Base-by-base conservation (phyloP, 306 rosid genomes). In the Rubus parviflorus region DNA sequence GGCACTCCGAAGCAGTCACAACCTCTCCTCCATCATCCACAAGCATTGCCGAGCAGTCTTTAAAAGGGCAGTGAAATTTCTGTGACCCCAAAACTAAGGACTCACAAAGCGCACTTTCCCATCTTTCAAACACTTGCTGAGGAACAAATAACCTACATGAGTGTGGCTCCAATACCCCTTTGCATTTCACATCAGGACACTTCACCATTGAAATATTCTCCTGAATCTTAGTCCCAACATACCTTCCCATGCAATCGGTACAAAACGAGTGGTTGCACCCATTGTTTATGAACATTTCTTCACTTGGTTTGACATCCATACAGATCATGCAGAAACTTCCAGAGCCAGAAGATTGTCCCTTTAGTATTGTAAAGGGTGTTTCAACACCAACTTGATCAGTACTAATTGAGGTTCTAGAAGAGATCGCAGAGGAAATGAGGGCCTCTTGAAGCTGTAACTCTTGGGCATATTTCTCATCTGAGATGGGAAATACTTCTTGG, bases 381-480 rank as follows among this genome's bases (percentile, higher is more conserved):
- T 13, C 41, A 35, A 1, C 68, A 4, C 41, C 37, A 37, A 37
- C 17, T 14, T 77, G 61, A 4, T 23, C 45, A 38, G 20, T 6
- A 42, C 42, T 8, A 35, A 30, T 40, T 19, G 38, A 6, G 15
- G 14, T 42, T 76, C 15, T 63, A 22, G 75, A 49, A 73, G 75
- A 23, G 5, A 57, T 38, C 16, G 73, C 68, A 0, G 92, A 87
- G 73, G 94, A 87, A 69, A 85, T 58, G 2, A 90, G 83, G 5
- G 84, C 88, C 47, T 89, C 97, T 69, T 90, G 94, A 13, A 90
- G 83, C 10, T 85, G 85, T 25, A 89, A 47, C 46, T 84, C 86
- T 37, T 82, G 77, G 2, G 94, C 97, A 47, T 86, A 90, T 66
- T 75, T 86, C 75, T 86, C 92, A 64, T 90, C 92, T 0, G 91